phyloP scores from a whole-genome alignment of 2,329 filamentous ascomycete species.

The Diaporthe velutina region DNA sequence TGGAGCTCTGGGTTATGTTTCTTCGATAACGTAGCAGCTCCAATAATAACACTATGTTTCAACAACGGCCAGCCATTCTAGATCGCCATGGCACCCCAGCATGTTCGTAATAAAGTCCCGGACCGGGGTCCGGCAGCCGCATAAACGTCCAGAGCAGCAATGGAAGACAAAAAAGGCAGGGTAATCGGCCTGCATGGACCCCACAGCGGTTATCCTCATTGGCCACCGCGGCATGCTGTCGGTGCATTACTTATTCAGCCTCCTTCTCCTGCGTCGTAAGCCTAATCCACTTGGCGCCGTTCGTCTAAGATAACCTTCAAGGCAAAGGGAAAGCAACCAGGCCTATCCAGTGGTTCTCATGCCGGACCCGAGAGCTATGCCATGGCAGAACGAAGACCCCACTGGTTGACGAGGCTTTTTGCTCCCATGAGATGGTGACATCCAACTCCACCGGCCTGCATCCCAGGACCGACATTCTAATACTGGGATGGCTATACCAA shows the following conservation, averaged over 20 bases:
- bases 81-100: background rate
- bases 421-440: background rate
- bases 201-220: background rate
- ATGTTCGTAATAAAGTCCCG: background rate
- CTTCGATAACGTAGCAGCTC: background rate
- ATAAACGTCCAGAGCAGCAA: background rate
- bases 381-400: background rate
- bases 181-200: background rate
- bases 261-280: conserved; percentile 21
- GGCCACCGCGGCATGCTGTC: background rate
- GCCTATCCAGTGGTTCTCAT: background rate
- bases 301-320: background rate
- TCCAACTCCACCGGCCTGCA: background rate
- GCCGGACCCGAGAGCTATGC: background rate
- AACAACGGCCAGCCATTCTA: background rate
- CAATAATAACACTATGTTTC: background rate
- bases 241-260: conserved; percentile 11
- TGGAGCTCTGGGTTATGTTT: background rate
- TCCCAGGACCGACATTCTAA: background rate
- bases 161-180: background rate
- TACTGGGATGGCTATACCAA: background rate
- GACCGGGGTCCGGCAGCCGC: background rate
- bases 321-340: background rate
- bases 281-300: conserved; percentile 19
- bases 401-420: conserved; percentile 6